These are phyloP conservation scores for Lentinus brumalis DNA, from an alignment of 768 basidiomycete genomes.

Conservation along the genomic window DNA sequence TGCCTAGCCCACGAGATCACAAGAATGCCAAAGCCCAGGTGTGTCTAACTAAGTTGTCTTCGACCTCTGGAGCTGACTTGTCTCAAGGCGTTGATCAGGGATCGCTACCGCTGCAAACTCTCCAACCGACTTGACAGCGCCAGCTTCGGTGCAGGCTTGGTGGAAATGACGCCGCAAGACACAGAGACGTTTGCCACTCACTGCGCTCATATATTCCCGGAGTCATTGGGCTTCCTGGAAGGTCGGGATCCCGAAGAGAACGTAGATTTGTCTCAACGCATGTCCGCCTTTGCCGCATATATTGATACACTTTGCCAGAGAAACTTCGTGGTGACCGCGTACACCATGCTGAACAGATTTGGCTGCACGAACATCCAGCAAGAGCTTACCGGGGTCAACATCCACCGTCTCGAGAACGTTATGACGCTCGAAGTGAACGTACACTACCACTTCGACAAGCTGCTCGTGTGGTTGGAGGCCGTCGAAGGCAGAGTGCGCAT, in stretches of 20 bases:
- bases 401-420: background rate
- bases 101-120: background rate
- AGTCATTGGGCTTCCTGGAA: background rate
- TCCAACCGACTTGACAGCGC: background rate
- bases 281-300: background rate
- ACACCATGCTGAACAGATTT: background rate
- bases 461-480: background rate
- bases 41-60: no score
- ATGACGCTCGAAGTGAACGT: background rate
- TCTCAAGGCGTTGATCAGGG: background rate
- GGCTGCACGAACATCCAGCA: background rate
- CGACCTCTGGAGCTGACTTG: background rate
- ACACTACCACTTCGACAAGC: background rate
- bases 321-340: background rate
- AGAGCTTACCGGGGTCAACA: background rate
- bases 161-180: background rate
- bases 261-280: background rate
- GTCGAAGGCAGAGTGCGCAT: background rate
- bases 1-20: background rate
- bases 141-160: background rate
- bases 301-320: background rate
- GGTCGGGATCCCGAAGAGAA: background rate
- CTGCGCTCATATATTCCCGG: background rate
- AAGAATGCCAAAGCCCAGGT: background rate
- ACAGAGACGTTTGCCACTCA: background rate